These are phyloP conservation scores for Globisporangium nagaii DNA, from an alignment of 352 stramenopile genomes.

Conservation along the genomic window DNA sequence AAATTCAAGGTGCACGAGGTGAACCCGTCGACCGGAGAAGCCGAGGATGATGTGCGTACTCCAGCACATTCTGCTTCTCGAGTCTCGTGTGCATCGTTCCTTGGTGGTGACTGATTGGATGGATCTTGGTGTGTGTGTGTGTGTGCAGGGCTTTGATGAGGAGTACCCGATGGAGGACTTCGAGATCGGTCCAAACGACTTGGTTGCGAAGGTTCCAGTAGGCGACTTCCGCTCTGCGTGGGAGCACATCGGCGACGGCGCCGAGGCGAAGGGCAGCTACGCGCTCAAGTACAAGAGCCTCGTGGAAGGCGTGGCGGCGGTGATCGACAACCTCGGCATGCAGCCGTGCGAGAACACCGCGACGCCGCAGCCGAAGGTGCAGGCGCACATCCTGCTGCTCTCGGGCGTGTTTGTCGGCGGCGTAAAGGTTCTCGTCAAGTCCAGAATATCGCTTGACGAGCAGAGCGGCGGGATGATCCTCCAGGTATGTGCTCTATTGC, in stretches of 20 bases:
- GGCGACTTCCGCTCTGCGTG: slow-evolving; percentile 95
- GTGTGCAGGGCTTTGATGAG: slow-evolving; percentile 91
- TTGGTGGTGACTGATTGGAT: not conserved
- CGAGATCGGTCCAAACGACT: slow-evolving; percentile 92
- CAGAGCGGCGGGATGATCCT: slow-evolving; percentile 88
- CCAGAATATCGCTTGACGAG: slow-evolving; percentile 92
- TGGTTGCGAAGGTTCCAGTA: slow-evolving; percentile 96
- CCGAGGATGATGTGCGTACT: slow-evolving; percentile 55
- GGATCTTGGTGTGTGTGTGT: slow-evolving; percentile 8
- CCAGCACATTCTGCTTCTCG: not conserved
- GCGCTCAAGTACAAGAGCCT: slow-evolving; percentile 96
- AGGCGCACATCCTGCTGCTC: slow-evolving; percentile 95
- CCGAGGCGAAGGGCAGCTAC: slow-evolving; percentile 97
- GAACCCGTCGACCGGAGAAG: slow-evolving; percentile 92
- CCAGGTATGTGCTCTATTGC: not conserved
- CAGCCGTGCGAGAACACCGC: slow-evolving; percentile 95
- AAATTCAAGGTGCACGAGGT: slow-evolving; percentile 95
- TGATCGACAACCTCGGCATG: slow-evolving; percentile 98
- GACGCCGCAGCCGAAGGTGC: slow-evolving; percentile 80
- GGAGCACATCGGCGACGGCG: slow-evolving; percentile 92
- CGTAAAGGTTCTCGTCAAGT: slow-evolving; percentile 93
- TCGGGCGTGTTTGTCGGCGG: slow-evolving; percentile 95
- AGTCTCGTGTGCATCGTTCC: not conserved
- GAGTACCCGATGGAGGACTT: slow-evolving; percentile 99
- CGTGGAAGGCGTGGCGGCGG: slow-evolving; percentile 91